A percentile compares a stretch with the other conserved stretches of the same genome.
phyloP scores from a whole-genome alignment of 768 basidiomycete genomes.

The Chalciporus piperatus region DNA sequence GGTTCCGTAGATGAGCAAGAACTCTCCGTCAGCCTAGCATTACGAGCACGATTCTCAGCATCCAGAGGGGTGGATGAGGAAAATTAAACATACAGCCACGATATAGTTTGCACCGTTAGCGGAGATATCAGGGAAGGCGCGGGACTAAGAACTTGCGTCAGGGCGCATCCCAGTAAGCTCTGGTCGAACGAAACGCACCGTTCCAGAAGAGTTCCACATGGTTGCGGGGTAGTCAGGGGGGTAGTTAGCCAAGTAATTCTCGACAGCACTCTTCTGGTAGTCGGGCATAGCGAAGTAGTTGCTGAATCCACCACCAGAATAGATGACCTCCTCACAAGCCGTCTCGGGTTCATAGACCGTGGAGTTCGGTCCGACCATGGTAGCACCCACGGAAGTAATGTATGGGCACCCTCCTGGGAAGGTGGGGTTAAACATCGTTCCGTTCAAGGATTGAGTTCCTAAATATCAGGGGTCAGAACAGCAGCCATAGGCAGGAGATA shows the following conservation, averaged over 20 bases:
- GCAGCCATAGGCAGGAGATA: neutral
- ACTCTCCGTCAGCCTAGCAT: slow-evolving; percentile 35
- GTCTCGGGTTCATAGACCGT: slow-evolving; percentile 28
- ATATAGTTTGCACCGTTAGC: slow-evolving; percentile 35
- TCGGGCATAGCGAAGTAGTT: slow-evolving; percentile 41
- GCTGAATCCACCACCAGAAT: slow-evolving; percentile 35
- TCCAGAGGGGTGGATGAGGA: neutral
- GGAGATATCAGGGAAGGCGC: slow-evolving; percentile 37
- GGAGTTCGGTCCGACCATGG: slow-evolving; percentile 38
- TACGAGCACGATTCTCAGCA: neutral
- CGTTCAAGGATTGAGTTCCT: slow-evolving; percentile 26
- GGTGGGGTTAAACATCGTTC: slow-evolving; percentile 37
- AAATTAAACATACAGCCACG: slow-evolving; percentile 11
- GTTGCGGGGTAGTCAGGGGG: slow-evolving; percentile 20
- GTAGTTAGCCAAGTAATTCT: slow-evolving; percentile 31
- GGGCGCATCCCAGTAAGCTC: slow-evolving; percentile 24
- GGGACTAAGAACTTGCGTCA: slow-evolving; percentile 32
- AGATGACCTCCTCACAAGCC: slow-evolving; percentile 30
- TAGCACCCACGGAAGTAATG: slow-evolving; percentile 47
- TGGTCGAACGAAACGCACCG: slow-evolving; percentile 18
- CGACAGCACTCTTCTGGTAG: slow-evolving; percentile 38
- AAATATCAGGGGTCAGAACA: neutral
- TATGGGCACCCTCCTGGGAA: slow-evolving; percentile 47
- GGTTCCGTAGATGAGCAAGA: slow-evolving; percentile 33
- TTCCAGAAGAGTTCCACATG: slow-evolving; percentile 29